Base-by-base conservation (phyloP, 2,329 filamentous ascomycete species). In the Penicillium sp. region DNA sequence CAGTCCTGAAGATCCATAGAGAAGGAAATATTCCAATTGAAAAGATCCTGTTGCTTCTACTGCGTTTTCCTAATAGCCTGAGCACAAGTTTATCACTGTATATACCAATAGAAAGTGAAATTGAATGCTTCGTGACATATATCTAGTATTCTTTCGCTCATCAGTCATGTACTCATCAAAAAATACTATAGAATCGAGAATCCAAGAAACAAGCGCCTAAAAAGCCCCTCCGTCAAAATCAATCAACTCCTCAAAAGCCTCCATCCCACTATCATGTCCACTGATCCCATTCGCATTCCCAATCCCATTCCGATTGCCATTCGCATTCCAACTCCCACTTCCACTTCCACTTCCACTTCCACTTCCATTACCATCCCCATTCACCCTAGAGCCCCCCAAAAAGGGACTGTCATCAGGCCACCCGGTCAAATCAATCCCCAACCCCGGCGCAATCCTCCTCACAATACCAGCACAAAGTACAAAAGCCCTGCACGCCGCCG, bases 401-500 rank as follows among this genome's bases (percentile, higher is more conserved):
- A 64, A 51, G 1, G 49, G 40, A 8, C 47, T 47, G 10, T 47
- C 51, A 47, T 60, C 58, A 0, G 73, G 71, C 45, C 74, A 58
- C 42, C 70, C 69, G 4, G 42, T 44, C 16, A 73, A 55, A 55
- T 69, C 67, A 9, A 72, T 49, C 0, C 63, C 63, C n/a, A 74
- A 42, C 14, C 59, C 64, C 3, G 64, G 65, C 1, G 62, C 69
- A 35, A 73, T 66, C 7, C 67, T 68, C 14, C 54, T 59, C 14
- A 75, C 51, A 44, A 75, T 59, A 6, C 59, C 53, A 51, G 70
- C 64, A 53, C 71, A 73, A 4, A 72, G 54, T 7, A 61, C 6
- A 56, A 74, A 77, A 0, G 74, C 74, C 10, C 72, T 65, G 7
- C 60, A 51, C 2, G 73, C 68, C 2, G 71, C 69, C 1, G 58